phyloP scores from a whole-genome alignment of 1,139 yeast species.

The Magnusiomyces fungicola region DNA sequence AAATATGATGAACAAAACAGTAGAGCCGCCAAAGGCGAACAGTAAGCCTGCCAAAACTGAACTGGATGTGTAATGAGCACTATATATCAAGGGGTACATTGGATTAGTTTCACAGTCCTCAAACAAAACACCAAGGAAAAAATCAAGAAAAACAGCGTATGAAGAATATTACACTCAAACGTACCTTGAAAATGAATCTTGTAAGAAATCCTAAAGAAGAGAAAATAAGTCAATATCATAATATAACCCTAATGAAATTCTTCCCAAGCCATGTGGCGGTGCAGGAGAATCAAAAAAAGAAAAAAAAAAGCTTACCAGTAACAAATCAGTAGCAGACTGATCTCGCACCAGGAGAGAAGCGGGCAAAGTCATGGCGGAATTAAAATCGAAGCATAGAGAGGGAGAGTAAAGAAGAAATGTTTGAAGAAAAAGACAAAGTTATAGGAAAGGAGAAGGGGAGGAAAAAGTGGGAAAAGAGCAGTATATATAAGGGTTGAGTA shows the following conservation, averaged over 20 bases:
- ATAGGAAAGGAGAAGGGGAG: background rate
- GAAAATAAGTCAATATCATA: background rate
- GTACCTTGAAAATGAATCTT: constrained; percentile 14
- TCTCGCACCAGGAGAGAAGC: background rate
- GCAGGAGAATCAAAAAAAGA: background rate
- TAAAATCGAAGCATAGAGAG: too few species aligned
- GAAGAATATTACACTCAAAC: too few species aligned
- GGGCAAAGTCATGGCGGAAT: background rate
- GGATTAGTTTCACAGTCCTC: too few species aligned
- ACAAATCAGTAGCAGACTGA: background rate
- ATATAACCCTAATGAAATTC: too few species aligned
- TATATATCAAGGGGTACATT: too few species aligned
- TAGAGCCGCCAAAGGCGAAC: constrained; percentile 32
- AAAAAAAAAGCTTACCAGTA: background rate
- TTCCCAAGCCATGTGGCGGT: too few species aligned
- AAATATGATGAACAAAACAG: constrained; percentile 26
- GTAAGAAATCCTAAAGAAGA: constrained; percentile 2
- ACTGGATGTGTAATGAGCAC: constrained; percentile 25
- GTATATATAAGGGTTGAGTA: too few species aligned
- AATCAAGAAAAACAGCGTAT: too few species aligned
- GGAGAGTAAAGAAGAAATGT: background rate
- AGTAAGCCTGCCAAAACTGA: constrained; percentile 34
- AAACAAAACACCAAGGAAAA: too few species aligned
- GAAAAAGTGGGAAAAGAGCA: too few species aligned
- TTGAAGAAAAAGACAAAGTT: background rate